Base-by-base conservation (phyloP, 2,329 filamentous ascomycete species). In the Chlorencoelia australis region DNA sequence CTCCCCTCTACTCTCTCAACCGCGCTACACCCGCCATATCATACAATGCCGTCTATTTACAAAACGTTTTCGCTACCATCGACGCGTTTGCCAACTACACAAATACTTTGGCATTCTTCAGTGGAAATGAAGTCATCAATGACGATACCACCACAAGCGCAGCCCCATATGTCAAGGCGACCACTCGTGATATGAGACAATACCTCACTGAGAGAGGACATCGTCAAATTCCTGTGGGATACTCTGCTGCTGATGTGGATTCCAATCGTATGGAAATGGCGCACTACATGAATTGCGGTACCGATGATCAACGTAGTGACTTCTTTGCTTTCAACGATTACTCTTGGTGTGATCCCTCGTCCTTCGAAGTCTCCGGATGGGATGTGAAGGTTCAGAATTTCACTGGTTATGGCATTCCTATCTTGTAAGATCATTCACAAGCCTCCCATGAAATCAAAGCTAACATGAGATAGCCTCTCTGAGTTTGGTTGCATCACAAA, bases 401-500 rank as follows among this genome's bases (percentile, higher is more conserved):
- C 61, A 67, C 65, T 48, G 67, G 73, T 54, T 83, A 82, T 56
- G 76, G 76, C 49, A 66, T 82, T 40, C 79, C 79, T 28, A 67
- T 83, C 17, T 56, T 57, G 53, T 56, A 53, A 41, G 52, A 43
- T 4, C 21, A 4, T 5, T 14, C 7, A 30, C 8, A 16, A 15
- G 5, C 5, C 3, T 26, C 5, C 14, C 3, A n/a, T 11, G 20
- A 4, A 11, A 26, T 5, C 7, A 11, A 33, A n/a, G 24, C 44
- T 50, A 40, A 47, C 32, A 8, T 7, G 13, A 3, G 11, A 25
- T 17, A 53, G 52, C 43, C 42, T 98, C 36, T 95, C 88, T 33
- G 91, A 96, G 62, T 96, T 82, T 58, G 91, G 91, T 44, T 98
- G 91, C 68, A 86, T 58, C 63, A 81, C 73, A 57, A 87, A 84